These are phyloP conservation scores for Kuraishia borneana DNA, from an alignment of 805 yeast genomes.

Conservation along the genomic window DNA sequence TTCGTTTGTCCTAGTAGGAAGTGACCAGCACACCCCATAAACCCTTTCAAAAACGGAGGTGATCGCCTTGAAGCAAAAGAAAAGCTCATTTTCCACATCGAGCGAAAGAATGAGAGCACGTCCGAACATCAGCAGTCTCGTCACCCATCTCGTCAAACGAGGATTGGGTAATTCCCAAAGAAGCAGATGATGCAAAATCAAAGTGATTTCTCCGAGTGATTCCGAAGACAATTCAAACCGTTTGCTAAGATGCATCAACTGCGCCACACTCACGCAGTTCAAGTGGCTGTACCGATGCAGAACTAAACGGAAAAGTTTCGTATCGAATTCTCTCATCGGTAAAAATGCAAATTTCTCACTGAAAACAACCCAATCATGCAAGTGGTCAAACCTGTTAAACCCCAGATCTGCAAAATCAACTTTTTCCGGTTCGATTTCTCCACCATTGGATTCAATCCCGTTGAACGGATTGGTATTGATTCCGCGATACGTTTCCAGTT, in stretches of 20 bases:
- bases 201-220: background rate
- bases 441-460: too few relatives aligned
- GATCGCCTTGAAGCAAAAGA: background rate
- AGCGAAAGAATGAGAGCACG: background rate
- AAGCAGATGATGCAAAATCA: background rate
- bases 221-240: background rate
- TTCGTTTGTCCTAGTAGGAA: too few relatives aligned
- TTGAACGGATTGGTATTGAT: too few relatives aligned
- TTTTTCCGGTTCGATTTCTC: too few relatives aligned
- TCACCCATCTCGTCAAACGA: background rate
- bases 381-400: too few relatives aligned
- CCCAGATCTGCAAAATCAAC: too few relatives aligned
- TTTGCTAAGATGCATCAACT: background rate
- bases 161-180: background rate
- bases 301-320: background rate
- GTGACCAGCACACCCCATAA: too few relatives aligned
- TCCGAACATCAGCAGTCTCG: background rate
- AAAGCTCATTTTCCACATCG: background rate
- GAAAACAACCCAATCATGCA: too few relatives aligned
- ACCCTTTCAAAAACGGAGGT: too few relatives aligned
- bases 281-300: background rate
- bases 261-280: background rate
- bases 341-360: background rate
- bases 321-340: background rate
- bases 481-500: conserved; percentile 15